Base-by-base conservation (phyloP, 805 yeast genomes). In the Ogataea pini region DNA sequence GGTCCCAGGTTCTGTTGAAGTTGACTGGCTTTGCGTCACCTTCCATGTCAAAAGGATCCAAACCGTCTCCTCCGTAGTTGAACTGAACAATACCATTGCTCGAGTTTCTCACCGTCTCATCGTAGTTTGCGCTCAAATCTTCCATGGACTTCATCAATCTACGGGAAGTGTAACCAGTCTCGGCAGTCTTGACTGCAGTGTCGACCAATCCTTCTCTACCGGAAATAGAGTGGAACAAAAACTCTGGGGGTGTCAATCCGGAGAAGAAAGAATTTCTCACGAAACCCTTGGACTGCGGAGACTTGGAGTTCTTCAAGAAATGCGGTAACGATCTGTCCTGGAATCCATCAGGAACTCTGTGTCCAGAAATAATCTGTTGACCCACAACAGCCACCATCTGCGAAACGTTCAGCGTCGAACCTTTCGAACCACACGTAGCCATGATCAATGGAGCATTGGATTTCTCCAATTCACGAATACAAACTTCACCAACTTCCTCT, bases 331-430 rank as follows among this genome's bases (percentile, higher is more conserved):
- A 89, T 70, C 99, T 83, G 72, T 94, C 98, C 70, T 94, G 98
- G 78, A 94, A 94, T n/a, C 99, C 99, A 76, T 94, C 96, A 19
- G 99, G 98, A 52, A 94, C 99, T 79, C 99, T 96, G 66, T 89
- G 88, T 70, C 99, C 99, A 3, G 96, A 85, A 59, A 94, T 94
- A 74, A 94, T 94, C 71, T 94, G 99, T 73, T 94, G 99, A 47
- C 99, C 99, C 24, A 94, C 99, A 65, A 92, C 97, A 0, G 99
- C 99, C 78, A 94, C 98, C 99, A 94, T 94, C 75, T 94, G 99
- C 12, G 99, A 94, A 25, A 94, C 99, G 69, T 94, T 94, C 54
- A 95, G 79, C 0, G 97, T 90, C 33, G 98, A 94, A 70, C 99
- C 99, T 69, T 94, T 94, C 36, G 98, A 92, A 59, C 99, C 99